Conservation (phyloP, 2,329 filamentous ascomycete species). For the Colletotrichum sp. region DNA sequence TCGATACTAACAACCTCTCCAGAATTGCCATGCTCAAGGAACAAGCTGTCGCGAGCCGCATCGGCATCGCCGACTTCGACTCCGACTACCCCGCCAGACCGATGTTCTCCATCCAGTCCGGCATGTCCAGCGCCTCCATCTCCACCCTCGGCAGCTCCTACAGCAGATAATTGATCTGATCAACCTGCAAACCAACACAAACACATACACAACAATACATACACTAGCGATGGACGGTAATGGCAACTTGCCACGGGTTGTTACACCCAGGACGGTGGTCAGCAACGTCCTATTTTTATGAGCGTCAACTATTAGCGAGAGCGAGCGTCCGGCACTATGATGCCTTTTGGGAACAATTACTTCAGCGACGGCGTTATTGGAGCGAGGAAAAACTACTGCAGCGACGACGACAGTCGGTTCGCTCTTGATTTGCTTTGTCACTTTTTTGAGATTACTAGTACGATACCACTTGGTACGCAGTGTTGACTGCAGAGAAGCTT, state of each 20-base stretch:
- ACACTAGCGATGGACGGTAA: not conserved
- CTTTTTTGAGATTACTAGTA: not conserved
- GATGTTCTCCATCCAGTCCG: slow-evolving; percentile 12
- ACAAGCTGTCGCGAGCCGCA: slow-evolving; percentile 54
- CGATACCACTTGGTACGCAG: slow-evolving; percentile 8
- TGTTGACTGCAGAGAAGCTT: not conserved
- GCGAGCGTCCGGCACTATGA: not conserved
- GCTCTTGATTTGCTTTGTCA: not conserved
- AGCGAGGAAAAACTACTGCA: not conserved
- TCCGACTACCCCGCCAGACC: slow-evolving; percentile 7
- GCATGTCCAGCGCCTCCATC: slow-evolving; percentile 13
- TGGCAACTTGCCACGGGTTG: not conserved
- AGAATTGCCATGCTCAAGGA: slow-evolving; percentile 57
- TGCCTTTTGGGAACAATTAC: not conserved
- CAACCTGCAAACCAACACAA: not conserved
- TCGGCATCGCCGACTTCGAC: slow-evolving; percentile 46
- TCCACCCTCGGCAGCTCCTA: slow-evolving; percentile 15
- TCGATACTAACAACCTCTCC: slow-evolving; percentile 2
- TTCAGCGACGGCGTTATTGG: slow-evolving; percentile 15
- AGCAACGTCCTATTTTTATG: not conserved
- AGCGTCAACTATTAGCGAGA: not conserved
- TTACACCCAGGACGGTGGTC: slow-evolving; percentile 5
- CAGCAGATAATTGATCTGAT: not conserved
- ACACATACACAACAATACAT: not conserved
- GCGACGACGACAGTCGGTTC: not conserved